Base-by-base conservation (phyloP, 163 green algal genomes). In the Scenedesmus sp. region DNA sequence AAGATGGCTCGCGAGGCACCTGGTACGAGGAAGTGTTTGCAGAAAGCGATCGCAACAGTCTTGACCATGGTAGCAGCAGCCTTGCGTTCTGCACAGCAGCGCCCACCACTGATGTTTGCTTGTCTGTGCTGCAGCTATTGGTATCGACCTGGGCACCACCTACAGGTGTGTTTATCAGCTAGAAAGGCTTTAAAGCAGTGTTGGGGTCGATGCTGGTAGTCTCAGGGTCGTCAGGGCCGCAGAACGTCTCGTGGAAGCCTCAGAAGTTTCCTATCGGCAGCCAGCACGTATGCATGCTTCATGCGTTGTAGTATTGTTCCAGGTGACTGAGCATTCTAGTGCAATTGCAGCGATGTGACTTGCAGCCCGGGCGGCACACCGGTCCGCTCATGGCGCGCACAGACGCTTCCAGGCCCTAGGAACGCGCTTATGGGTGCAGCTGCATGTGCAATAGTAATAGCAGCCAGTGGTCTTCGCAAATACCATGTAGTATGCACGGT, bases 131-230 rank as follows among this genome's bases (percentile, higher is more conserved):
- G 26, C 62, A 66, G 74, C 81, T 6, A 88, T 92, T 26, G 97
- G 97, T 57, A 99, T 99, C 92, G 97, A 99, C 87, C 94, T 99
- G 64, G 97, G 96, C 57, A 97, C 95, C 60, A 97, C 93, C 18
- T 97, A 94, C 88, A 93, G 85, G 93, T 94, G 76, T 84, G 46
- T 79, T 15, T 79, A 79, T 79, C 70, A 79, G 3, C 23, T 79
- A 6, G 1, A 52, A 79, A 7, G 46, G 23, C 23, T 79, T 79
- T 52, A 52, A 5, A 79, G 70, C 70, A 79, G 18, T 79, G 70
- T 79, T 52, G 46, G 4, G 23, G 70, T 79, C 4, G 70, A 79
- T 18, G 70, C 70, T 52, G 3, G 70, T 52, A 23, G 13, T 8
- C 3, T 2, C 70, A 79, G 70, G 12, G 12, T 15, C 70, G 46